Base-by-base conservation (phyloP, 148 eudicot species). In the Agrostemma githago region DNA sequence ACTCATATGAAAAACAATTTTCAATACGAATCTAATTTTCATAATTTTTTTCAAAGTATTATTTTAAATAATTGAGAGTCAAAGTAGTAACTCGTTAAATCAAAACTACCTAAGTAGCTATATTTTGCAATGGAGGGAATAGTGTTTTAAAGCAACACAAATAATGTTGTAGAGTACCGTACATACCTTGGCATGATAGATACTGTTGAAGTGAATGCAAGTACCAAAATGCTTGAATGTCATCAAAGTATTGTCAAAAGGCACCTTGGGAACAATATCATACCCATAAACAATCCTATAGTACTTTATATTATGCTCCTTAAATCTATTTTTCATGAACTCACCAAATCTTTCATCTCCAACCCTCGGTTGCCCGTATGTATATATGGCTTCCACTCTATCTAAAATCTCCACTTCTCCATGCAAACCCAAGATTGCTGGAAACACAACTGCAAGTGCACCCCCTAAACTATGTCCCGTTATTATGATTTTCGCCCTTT, bases 381-480 rank as follows among this genome's bases (percentile, higher is more conserved):
- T 93, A 62, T 89, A 90, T 8, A 93, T 64, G 0, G 82, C 92
- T 51, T 84, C 86, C 37, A 88, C 58, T 44, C 83, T 85, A 62
- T 78, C 65, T 11, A 90, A 53, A 20, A 90, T 8, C 16, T 54
- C 71, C 0, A 20, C 56, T 74, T 90, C 93, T n/a, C 62, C 74
- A 61, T 90, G 92, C 17, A 83, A 66, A 9, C 84, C 84, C 39
- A 93, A 79, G 21, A 88, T 61, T 12, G 92, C 85, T 3, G 89
- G 88, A 62, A 90, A 93, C 2, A 93, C 62, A 41, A 89, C 72
- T 1, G 96, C 90, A 5, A 93, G 80, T 5, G 94, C 98, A 3
- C 89, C 96, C 0, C 96, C 98, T 79, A 93, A 83, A 72, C 98
- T 93, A 68, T 93, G 98, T 2, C 96, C 98, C 0, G 98, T 93